Evolutionary conservation across 306 rosid genomes (phyloP), one percentile per base, ranked within the genome.

Genomic region (Cicer cuneatum): DNA sequence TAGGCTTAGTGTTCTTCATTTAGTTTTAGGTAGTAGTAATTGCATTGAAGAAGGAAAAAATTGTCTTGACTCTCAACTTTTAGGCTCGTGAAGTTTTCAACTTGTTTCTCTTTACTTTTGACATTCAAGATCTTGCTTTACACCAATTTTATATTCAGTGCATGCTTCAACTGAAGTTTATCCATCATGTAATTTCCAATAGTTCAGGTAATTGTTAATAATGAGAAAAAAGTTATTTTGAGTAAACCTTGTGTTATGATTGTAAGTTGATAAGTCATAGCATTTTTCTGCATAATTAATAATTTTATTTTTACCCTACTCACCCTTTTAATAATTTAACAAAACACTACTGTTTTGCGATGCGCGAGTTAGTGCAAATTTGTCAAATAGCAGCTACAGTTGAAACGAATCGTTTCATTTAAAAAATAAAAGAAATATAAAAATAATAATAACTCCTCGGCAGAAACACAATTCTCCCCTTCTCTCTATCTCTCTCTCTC

Each of bases 71-170:
- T 56, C 29, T 43, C 10, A 7, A 74, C 42, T 54, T 71, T 24
- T 76, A 59, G 65, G 11, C 11, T 47, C 38, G 35, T 35, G 6
- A 71, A 68, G 80, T 68, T 48, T 68, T 51, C 53, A 39, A 12
- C 59, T 19, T 71, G 46, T 71, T 76, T 76, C 64, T 49, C 18
- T 70, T 53, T 16, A 46, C 11, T 71, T 53, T 67, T 47, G 42
- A 15, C 66, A 47, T 59, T 66, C 29, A 5, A 7, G 7, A n/a
- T 59, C 49, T 16, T 57, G n/a, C 16, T 58, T 13, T 39, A n/a
- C 61, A 64, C 54, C 51, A 15, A 64, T 48, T 49, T 78, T 64
- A 8, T 71, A 71, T 64, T 63, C 39, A 29, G 35, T 57, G 45
- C 73, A 57, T 39, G 43, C 54, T 56, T 71, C 37, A 65, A 9